Base-by-base conservation (phyloP, 768 basidiomycete species). In the Pisolithus sp. region DNA sequence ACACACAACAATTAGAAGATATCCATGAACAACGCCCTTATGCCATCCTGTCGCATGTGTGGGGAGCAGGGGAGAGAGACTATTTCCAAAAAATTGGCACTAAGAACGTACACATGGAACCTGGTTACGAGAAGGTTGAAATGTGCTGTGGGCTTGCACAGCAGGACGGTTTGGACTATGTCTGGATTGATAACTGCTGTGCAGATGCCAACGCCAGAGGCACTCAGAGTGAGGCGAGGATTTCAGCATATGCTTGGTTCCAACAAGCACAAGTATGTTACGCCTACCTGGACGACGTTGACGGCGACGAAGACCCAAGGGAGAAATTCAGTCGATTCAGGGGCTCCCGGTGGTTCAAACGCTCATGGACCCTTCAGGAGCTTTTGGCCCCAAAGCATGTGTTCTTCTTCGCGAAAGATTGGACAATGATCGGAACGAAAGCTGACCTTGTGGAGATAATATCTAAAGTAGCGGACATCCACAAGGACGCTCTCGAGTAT, bases 221-320 rank as follows among this genome's bases (percentile, higher is more conserved):
- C 5, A 52, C 48, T 5, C 52, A 56, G 12, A 47, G 46, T 12
- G 59, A 60, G 28, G 38, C 55, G 34, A 34, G 56, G 21, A 42
- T 46, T 12, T 57, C 59, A 12, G 57, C 59, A 55, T 59, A 46
- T 38, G 4, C 24, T 21, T 59, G 59, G 59, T 60, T 57, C 41
- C 36, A 49, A 8, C 17, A 54, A n/a, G 55, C 59, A 4, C 34
- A 54, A 23, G 48, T 59, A 18, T 60, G 59, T 49, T 43, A 49
- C 23, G 50, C 49, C 4, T 54, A 60, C 44, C 31, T 60, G n/a
- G 45, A 48, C 20, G 53, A 54, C 48, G 54, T 55, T 6, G 4
- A 39, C 23, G 41, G 43, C 7, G 18, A 46, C 20, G 44, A 30
- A 9, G 42, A 46, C n/a, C 28, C 26, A 7, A 13, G 10, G 12